Conservation (phyloP, 164 flowering plant species). For the Nymphaea thermarum region DNA sequence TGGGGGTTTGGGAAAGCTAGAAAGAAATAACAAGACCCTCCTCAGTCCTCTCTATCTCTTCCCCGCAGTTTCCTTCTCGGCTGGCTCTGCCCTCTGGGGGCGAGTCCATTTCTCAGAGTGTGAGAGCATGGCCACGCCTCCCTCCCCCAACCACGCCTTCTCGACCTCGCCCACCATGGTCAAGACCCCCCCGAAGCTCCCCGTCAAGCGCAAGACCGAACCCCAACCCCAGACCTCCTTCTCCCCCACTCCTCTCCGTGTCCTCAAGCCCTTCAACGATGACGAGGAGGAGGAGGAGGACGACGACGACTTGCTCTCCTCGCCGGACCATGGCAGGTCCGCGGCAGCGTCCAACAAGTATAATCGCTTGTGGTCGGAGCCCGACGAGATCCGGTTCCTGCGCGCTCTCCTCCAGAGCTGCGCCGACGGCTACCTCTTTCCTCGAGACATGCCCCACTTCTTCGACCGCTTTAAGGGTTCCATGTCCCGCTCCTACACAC, state of each 20-base stretch:
- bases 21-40: too few species aligned
- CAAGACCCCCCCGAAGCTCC: conserved; percentile 35
- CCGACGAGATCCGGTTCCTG: conserved; percentile 53
- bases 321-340: neutral
- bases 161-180: neutral
- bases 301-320: conserved; percentile 3
- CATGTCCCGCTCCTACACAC: conserved; percentile 45
- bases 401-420: conserved; percentile 43
- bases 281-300: conserved; percentile 2
- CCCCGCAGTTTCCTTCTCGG: too few species aligned
- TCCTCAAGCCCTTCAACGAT: conserved; percentile 8
- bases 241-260: conserved; percentile 5
- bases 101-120: too few species aligned
- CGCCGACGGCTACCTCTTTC: conserved; percentile 27
- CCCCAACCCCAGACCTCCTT: conserved; percentile 1
- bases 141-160: neutral
- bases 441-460: conserved; percentile 41
- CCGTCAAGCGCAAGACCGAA: conserved; percentile 50
- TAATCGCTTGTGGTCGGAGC: conserved; percentile 62
- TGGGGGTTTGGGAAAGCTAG: too few species aligned
- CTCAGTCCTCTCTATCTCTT: too few species aligned
- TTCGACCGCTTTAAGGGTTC: conserved; percentile 36
- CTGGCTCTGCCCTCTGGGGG: too few species aligned
- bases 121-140: neutral
- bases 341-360: conserved; percentile 37